Evolutionary conservation across 148 eudicot species (phyloP).

Genomic region (Amaranthus hypochondriacus): DNA sequence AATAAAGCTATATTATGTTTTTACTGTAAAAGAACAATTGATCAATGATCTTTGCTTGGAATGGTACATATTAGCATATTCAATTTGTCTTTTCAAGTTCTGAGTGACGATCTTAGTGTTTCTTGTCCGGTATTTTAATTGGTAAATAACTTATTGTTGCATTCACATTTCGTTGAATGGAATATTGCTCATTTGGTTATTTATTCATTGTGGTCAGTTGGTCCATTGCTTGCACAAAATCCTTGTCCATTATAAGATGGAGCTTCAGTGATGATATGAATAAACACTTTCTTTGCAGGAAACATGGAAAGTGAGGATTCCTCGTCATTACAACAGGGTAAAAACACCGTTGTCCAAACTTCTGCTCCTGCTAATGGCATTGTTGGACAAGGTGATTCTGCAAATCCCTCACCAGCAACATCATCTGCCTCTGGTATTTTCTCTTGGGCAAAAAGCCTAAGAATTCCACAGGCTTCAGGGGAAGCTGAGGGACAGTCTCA

Average conservation of each 20-base stretch:
- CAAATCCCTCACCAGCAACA: slow-evolving; percentile 27
- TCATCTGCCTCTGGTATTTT: slow-evolving; percentile 39
- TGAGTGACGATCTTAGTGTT: not conserved
- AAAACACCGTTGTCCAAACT: slow-evolving; percentile 34
- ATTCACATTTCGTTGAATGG: not conserved
- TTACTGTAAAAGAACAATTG: not conserved
- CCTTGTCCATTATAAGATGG: not conserved
- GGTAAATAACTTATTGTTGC: not conserved
- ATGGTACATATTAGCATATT: not conserved
- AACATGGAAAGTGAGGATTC: slow-evolving; percentile 55
- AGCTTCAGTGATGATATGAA: not conserved
- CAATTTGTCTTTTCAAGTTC: not conserved
- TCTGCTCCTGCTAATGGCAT: slow-evolving; percentile 25
- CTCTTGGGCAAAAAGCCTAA: slow-evolving; percentile 45
- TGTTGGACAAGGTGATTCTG: slow-evolving; percentile 33
- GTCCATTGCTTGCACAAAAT: slow-evolving; percentile 1
- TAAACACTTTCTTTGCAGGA: slow-evolving; percentile 6
- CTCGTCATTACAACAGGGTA: slow-evolving; percentile 31
- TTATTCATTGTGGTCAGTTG: not conserved
- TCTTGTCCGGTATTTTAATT: not conserved
- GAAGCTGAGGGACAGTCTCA: slow-evolving; percentile 38
- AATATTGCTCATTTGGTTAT: not conserved
- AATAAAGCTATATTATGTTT: not conserved
- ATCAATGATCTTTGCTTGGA: not conserved
- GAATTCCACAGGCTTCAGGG: slow-evolving; percentile 32